Evolutionary conservation across 495 filamentous ascomycete species (phyloP), one percentile per base, ranked within the genome.

Genomic region (Penicillium steckii): DNA sequence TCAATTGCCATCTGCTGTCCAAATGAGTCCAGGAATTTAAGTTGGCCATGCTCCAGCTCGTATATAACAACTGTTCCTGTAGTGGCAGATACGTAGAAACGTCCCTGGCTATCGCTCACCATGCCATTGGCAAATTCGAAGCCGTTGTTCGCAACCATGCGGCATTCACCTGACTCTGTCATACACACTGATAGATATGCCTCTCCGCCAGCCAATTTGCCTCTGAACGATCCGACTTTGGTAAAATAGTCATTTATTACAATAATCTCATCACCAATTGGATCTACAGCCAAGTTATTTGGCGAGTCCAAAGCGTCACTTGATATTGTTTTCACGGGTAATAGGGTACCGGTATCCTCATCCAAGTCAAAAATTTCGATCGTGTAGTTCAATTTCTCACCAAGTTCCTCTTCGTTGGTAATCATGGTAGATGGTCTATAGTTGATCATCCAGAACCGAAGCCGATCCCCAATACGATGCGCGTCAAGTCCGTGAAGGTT

Each of bases 361-460:
- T 49, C 26, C 24, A 58, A 32, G 10, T 58, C 55, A 12, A 53
- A 58, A 5, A 58, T 26, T 26, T 58, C 50, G 8, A 53, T 18
- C 1, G 45, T 50, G 2, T 50, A 53, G 25, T 57, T 37, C 8
- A 26, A 29, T 8, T 4, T n/a, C 18, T 35, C 50, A 23, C 50
- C 42, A 7, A 53, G 19, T 6, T 17, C 9, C 17, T 50, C 46
- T n/a, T 50, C 55, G 3, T 46, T 58, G 9, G 8, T 23, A 2
- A n/a, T 12, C 7, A 46, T 15, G 8, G 49, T 17, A n/a, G 5
- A 37, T 23, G 55, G 55, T 19, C 21, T 32, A 33, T 53, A 46
- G 42, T 53, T 58, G 12, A 52, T 50, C 13, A 58, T 4, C 55
- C 55, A 58, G 21, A 58, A 58, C 42, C 50, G 46, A 18, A 58